A percentile compares a stretch with the other conserved stretches of the same genome.
Evolutionary conservation across 2,329 filamentous ascomycete genomes (phyloP).

Genomic region (Cordyceps militaris): DNA sequence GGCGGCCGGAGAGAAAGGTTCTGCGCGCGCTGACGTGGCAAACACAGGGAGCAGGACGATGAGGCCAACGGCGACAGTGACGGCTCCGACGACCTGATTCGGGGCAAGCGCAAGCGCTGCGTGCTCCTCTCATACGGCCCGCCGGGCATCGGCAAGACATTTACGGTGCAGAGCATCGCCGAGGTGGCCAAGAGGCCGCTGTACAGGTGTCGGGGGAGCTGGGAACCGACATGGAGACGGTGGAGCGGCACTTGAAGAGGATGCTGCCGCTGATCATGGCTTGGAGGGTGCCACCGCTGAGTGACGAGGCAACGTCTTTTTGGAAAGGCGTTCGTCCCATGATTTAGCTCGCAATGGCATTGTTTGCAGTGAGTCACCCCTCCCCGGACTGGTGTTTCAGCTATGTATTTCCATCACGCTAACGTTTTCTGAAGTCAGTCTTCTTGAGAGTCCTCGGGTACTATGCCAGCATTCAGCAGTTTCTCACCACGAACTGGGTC

Average conservation of each 20-base stretch:
- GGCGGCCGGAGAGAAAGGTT: not conserved
- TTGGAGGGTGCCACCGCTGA: constrained; percentile 20
- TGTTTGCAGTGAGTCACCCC: constrained; percentile 19
- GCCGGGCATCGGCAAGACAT: constrained; percentile 28
- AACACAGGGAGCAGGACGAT: not conserved
- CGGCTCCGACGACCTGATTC: not conserved
- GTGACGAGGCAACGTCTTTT: constrained; percentile 25
- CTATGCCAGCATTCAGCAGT: constrained; percentile 29
- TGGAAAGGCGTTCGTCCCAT: constrained; percentile 18
- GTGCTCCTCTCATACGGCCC: constrained; percentile 27
- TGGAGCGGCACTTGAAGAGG: constrained; percentile 18
- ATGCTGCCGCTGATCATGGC: constrained; percentile 20
- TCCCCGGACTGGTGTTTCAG: too few relatives aligned
- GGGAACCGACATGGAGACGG: constrained; percentile 17
- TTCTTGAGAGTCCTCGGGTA: constrained; percentile 31
- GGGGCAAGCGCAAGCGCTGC: constrained; percentile 22
- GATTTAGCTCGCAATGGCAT: constrained; percentile 22
- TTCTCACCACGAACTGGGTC: constrained; percentile 30
- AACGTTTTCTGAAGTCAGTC: too few relatives aligned
- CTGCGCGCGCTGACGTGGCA: not conserved
- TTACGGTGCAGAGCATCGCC: constrained; percentile 22
- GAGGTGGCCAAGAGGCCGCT: constrained; percentile 20
- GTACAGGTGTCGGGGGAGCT: constrained; percentile 23
- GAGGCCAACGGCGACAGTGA: not conserved
- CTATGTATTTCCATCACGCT: too few relatives aligned